phyloP scores from a whole-genome alignment of 2,329 filamentous ascomycete species.

The Didymella arachidicola region DNA sequence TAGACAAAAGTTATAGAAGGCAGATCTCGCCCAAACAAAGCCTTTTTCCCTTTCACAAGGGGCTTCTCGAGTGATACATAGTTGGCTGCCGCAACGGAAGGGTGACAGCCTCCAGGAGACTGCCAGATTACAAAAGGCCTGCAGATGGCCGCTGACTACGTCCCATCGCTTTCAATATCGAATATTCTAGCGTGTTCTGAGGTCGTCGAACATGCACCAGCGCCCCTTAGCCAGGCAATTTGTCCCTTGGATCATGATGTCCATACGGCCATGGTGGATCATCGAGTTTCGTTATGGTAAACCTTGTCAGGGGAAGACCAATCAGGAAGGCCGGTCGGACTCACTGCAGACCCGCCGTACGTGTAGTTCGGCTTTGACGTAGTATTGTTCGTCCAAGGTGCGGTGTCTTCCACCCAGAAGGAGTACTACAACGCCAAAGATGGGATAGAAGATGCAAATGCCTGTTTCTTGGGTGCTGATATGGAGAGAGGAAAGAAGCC shows the following conservation, averaged over 20 bases:
- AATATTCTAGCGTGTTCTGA: neutral
- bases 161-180: neutral
- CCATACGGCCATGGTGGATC: neutral
- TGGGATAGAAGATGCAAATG: too few relatives aligned
- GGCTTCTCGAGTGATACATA: neutral
- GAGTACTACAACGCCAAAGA: too few relatives aligned
- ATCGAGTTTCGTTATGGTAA: too few relatives aligned
- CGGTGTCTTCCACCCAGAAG: too few relatives aligned
- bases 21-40: neutral
- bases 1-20: slow-evolving; percentile 4
- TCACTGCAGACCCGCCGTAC: neutral
- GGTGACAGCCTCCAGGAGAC: neutral
- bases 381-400: too few relatives aligned
- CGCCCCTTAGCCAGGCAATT: neutral
- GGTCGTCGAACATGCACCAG: neutral
- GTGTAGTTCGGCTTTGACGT: neutral
- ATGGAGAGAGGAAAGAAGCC: too few relatives aligned
- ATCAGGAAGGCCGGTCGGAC: too few relatives aligned
- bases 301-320: too few relatives aligned
- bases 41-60: neutral
- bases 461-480: too few relatives aligned
- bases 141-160: neutral
- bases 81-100: neutral
- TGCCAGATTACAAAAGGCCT: neutral
- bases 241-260: neutral